A percentile compares a stretch with the other conserved stretches of the same genome.
Evolutionary conservation across 352 stramenopile genomes (phyloP).

Genomic region (Pythium oligandrum): DNA sequence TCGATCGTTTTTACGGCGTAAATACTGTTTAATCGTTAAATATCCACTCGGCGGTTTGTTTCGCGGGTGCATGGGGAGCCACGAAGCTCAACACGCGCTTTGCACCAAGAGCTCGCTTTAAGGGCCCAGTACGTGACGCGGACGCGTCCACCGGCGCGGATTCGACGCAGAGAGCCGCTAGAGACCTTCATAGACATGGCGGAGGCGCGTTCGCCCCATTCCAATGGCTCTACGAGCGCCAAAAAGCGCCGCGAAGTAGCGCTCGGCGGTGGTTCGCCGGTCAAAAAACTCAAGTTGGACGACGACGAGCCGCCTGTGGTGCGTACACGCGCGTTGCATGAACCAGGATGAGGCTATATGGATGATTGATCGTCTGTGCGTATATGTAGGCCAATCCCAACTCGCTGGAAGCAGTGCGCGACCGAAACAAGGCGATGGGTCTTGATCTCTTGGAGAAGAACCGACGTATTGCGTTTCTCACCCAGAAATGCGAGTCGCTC

Average conservation of each 20-base stretch:
- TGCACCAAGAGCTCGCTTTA: too few species aligned
- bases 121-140: too few species aligned
- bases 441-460: conserved; percentile 82
- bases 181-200: conserved; percentile 6
- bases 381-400: conserved; percentile 58
- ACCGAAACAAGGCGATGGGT: conserved; percentile 72
- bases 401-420: conserved; percentile 62
- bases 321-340: not conserved
- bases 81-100: too few species aligned
- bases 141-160: too few species aligned
- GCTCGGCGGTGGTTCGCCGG: conserved; percentile 15
- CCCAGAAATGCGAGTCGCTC: conserved; percentile 61
- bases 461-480: conserved; percentile 62
- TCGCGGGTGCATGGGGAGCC: too few species aligned
- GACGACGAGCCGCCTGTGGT: conserved; percentile 51
- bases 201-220: conserved; percentile 4
- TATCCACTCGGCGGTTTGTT: conserved; percentile 2
- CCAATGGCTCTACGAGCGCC: conserved; percentile 18
- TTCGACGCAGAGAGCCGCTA: too few species aligned
- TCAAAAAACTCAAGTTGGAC: conserved; percentile 72
- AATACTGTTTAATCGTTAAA: conserved; percentile 4
- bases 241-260: conserved; percentile 36
- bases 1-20: not conserved
- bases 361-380: conserved; percentile 1
- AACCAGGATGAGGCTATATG: not conserved